Conservation (phyloP, 2,329 filamentous ascomycete species). For the Myotisia sp. region DNA sequence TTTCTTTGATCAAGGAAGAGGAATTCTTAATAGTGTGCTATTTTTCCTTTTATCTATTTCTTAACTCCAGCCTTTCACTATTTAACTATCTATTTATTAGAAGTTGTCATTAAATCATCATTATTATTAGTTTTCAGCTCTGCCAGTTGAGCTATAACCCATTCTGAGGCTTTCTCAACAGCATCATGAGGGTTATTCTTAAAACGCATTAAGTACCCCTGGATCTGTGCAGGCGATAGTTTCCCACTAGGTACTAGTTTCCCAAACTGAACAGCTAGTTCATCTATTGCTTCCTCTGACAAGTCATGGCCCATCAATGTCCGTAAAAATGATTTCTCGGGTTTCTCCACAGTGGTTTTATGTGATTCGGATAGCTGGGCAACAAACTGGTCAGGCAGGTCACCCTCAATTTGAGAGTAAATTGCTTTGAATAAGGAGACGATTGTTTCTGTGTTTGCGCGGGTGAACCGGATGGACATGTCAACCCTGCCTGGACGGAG, state of each 20-base stretch:
- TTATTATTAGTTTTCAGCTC: too few relatives aligned
- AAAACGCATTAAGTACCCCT: constrained; percentile 27
- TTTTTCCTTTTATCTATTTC: too few relatives aligned
- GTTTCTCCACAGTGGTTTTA: constrained; percentile 1
- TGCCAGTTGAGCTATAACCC: constrained; percentile 17
- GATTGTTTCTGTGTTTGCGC: constrained; percentile 45
- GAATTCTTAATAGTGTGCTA: too few relatives aligned
- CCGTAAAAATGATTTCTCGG: not conserved
- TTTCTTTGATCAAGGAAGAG: too few relatives aligned
- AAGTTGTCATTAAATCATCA: too few relatives aligned
- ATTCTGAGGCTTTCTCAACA: constrained; percentile 18
- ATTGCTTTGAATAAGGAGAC: constrained; percentile 43
- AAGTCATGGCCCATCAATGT: not conserved
- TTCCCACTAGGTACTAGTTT: constrained; percentile 20
- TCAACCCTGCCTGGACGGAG: constrained; percentile 55
- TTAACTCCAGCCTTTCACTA: too few relatives aligned
- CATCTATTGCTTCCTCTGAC: not conserved
- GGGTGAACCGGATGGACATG: constrained; percentile 33
- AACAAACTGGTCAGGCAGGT: constrained; percentile 3
- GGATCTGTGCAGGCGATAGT: constrained; percentile 29
- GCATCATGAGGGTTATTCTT: constrained; percentile 22
- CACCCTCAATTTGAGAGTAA: constrained; percentile 41
- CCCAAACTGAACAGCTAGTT: constrained; percentile 21
- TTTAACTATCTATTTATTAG: too few relatives aligned
- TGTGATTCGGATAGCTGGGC: constrained; percentile 1